Evolutionary conservation across 2,329 filamentous ascomycete genomes (phyloP).

Genomic region (Monilinia aucupariae): DNA sequence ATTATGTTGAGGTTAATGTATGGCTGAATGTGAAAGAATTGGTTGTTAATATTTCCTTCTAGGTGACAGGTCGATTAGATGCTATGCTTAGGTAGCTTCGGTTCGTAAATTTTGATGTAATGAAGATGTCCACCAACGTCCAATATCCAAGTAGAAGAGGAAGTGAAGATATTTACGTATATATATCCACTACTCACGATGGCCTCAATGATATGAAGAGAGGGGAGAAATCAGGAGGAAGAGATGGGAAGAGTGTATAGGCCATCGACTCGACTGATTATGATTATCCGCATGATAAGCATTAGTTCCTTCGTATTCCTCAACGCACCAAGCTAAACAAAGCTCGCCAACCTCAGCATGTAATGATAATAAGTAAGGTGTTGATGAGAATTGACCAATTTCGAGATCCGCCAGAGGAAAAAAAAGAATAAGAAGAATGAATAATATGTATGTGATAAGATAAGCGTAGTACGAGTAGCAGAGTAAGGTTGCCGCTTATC

Average conservation of each 20-base stretch:
- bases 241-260: neutral
- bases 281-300: too few relatives aligned
- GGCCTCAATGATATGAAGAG: neutral
- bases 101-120: neutral
- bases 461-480: too few relatives aligned
- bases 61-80: neutral
- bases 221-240: neutral
- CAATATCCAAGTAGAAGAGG: too few relatives aligned
- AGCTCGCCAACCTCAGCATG: neutral
- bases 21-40: neutral
- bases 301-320: too few relatives aligned
- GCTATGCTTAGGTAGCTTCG: neutral
- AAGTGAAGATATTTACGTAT: neutral
- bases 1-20: conserved; percentile 15
- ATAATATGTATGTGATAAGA: too few relatives aligned
- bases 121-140: too few relatives aligned
- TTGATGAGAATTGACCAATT: neutral
- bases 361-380: conserved; percentile 3
- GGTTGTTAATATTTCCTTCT: neutral
- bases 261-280: too few relatives aligned
- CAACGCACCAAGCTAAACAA: too few relatives aligned
- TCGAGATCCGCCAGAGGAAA: neutral
- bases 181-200: neutral
- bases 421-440: too few relatives aligned
- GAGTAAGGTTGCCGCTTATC: too few relatives aligned